Conservation (phyloP, 768 basidiomycete genomes). For the Suillus ampliporus region DNA sequence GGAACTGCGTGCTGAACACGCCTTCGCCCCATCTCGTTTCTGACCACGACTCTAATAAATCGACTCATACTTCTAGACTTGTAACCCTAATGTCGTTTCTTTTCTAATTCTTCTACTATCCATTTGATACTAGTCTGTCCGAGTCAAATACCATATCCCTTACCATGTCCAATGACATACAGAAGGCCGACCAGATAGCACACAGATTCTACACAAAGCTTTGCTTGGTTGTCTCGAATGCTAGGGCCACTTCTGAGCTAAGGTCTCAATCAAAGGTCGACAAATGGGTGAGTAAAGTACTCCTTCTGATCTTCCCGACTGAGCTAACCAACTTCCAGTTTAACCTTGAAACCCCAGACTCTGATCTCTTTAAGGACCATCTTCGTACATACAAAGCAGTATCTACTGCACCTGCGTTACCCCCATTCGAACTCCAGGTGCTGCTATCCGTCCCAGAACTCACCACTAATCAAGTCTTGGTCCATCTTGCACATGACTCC, state of each 20-base stretch:
- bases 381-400: constrained; percentile 65
- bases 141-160: constrained; percentile 21
- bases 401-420: constrained; percentile 45
- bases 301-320: background rate
- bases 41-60: constrained; percentile 5
- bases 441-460: constrained; percentile 73
- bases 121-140: constrained; percentile 22
- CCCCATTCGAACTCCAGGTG: constrained; percentile 71
- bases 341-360: constrained; percentile 81
- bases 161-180: constrained; percentile 58
- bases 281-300: constrained; percentile 80
- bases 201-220: constrained; percentile 86
- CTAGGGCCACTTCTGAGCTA: constrained; percentile 63
- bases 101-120: constrained; percentile 37
- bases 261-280: constrained; percentile 59
- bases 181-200: constrained; percentile 86
- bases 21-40: constrained; percentile 1
- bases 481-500: constrained; percentile 62
- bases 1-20: constrained; percentile 13
- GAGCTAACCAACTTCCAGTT: constrained; percentile 51
- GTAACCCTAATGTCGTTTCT: constrained; percentile 36
- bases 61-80: constrained; percentile 23
- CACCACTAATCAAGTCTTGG: constrained; percentile 72
- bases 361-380: constrained; percentile 67
- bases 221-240: constrained; percentile 73